Percentiles rank a stretch among this genome's conserved stretches.
Conservation (phyloP, 2,329 filamentous ascomycete species). For the Colletotrichum tofieldiae region DNA sequence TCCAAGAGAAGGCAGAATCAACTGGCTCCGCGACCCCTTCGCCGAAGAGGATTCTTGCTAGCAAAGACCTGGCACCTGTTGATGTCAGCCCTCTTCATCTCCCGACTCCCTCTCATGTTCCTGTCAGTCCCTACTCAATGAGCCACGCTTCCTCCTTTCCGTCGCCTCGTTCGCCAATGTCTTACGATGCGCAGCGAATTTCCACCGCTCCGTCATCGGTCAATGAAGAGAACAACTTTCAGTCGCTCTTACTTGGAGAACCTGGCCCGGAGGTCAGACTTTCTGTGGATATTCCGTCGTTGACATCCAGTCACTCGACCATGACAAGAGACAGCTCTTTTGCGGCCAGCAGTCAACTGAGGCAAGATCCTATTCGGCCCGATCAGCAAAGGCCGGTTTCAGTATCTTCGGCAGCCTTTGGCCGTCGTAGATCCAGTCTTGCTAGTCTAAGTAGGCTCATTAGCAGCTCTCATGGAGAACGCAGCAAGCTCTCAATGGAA, state of each 20-base stretch:
- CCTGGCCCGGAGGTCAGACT: conserved; percentile 80
- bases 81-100: conserved; percentile 65
- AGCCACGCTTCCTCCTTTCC: conserved; percentile 77
- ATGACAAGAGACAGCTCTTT: conserved; percentile 79
- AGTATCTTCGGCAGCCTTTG: conserved; percentile 74
- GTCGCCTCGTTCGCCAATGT: conserved; percentile 79
- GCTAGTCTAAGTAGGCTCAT: conserved; percentile 84
- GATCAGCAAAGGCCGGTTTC: conserved; percentile 73
- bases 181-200: conserved; percentile 80
- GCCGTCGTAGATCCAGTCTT: conserved; percentile 81
- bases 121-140: conserved; percentile 77
- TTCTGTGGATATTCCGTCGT: conserved; percentile 81
- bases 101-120: conserved; percentile 61
- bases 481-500: conserved; percentile 82
- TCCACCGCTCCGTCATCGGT: conserved; percentile 84
- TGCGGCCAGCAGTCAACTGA: conserved; percentile 61
- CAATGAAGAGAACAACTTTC: conserved; percentile 79
- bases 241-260: conserved; percentile 81
- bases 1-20: conserved; percentile 53
- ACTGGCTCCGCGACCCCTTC: conserved; percentile 63
- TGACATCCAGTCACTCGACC: conserved; percentile 83
- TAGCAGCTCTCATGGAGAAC: conserved; percentile 81
- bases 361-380: conserved; percentile 60
- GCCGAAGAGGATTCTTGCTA: conserved; percentile 57
- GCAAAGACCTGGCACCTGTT: conserved; percentile 65